phyloP scores from a whole-genome alignment of 495 filamentous ascomycete species.

The Apiosordaria backusii region DNA sequence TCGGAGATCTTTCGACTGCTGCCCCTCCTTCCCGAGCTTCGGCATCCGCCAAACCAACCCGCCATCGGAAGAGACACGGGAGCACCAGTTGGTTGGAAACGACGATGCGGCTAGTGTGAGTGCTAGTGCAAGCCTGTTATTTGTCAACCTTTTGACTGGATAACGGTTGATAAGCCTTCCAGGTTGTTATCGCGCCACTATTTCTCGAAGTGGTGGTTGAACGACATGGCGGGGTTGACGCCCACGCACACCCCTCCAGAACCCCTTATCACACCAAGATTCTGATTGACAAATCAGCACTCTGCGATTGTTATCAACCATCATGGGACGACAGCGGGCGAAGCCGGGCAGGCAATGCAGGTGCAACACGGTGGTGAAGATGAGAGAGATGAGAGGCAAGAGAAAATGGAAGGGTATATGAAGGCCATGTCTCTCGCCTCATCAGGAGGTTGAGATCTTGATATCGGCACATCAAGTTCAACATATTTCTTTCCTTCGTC shows the following conservation, averaged over 20 bases:
- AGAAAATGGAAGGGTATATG: not conserved
- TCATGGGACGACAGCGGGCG: conserved; percentile 5
- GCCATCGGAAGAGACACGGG: too few species aligned
- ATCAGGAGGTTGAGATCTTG: not conserved
- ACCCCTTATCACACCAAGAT: not conserved
- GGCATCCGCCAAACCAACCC: conserved; percentile 1
- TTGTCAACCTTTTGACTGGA: conserved; percentile 8
- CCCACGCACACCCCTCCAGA: not conserved
- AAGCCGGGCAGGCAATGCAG: not conserved
- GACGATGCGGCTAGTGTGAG: not conserved
- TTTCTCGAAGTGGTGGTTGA: not conserved
- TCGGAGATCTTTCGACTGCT: not conserved
- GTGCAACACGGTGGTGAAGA: not conserved
- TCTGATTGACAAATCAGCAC: conserved; percentile 4
- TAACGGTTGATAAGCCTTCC: not conserved
- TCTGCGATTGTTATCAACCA: conserved; percentile 6
- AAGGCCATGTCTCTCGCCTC: not conserved
- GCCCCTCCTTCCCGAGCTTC: conserved; percentile 12
- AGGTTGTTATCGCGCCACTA: not conserved
- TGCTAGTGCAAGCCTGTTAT: not conserved
- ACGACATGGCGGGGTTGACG: not conserved
- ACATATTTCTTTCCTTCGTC: conserved; percentile 8
- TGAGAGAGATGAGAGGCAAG: conserved; percentile 2
- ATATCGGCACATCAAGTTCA: not conserved
- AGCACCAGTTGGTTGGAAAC: not conserved